Conservation (phyloP, 305 asterid species). For the Withania somnifera region DNA sequence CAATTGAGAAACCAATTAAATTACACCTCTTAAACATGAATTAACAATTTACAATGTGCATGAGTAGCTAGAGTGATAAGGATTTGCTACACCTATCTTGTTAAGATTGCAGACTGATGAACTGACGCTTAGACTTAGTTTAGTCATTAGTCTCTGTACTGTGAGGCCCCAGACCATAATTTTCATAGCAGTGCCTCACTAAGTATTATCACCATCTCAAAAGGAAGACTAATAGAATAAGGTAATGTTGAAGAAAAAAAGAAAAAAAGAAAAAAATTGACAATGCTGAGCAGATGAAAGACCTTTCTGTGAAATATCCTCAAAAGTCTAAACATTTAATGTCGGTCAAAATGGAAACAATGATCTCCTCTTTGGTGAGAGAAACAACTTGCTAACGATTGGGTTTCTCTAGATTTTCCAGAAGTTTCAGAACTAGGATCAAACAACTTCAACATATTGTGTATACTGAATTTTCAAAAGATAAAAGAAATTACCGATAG, state of each 20-base stretch:
- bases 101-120: neutral
- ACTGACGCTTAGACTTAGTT: neutral
- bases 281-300: neutral
- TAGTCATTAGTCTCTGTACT: neutral
- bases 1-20: neutral
- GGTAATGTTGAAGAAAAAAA: neutral
- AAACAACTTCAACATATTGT: neutral
- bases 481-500: neutral
- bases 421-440: neutral
- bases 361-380: neutral
- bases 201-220: neutral
- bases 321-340: neutral
- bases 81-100: neutral
- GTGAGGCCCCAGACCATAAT: neutral
- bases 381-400: neutral
- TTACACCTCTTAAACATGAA: neutral
- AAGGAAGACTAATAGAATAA: neutral
- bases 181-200: neutral
- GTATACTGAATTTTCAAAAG: neutral
- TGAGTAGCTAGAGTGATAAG: neutral
- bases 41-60: neutral
- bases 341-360: neutral
- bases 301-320: neutral
- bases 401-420: neutral
- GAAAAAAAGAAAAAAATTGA: neutral